phyloP scores from a whole-genome alignment of 164 flowering plant species.

The Buxus sempervirens region DNA sequence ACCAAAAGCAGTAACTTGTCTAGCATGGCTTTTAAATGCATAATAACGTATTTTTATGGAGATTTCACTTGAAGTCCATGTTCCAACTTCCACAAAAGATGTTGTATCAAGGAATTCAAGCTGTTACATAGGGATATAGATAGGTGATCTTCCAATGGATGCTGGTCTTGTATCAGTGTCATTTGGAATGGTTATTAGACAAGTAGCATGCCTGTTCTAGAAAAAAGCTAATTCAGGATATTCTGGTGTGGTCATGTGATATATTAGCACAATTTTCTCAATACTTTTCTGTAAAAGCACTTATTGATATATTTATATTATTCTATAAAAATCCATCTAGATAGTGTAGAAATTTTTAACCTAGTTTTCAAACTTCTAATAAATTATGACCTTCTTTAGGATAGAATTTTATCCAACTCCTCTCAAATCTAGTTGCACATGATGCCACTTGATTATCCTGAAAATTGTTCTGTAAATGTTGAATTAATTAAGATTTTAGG shows the following conservation, averaged over 20 bases:
- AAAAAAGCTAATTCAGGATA: background rate
- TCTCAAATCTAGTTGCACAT: background rate
- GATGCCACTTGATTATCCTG: background rate
- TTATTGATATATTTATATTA: no score
- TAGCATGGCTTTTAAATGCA: no score
- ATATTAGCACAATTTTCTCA: background rate
- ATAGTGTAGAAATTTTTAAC: background rate
- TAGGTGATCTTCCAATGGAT: background rate
- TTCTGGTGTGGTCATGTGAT: background rate
- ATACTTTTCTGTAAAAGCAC: no score
- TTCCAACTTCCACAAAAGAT: background rate
- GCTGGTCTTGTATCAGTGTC: background rate
- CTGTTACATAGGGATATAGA: background rate
- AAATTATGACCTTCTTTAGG: background rate
- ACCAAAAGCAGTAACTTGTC: no score
- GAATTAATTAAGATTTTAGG: no score
- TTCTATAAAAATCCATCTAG: background rate
- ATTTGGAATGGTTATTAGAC: background rate
- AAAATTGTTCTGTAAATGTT: background rate
- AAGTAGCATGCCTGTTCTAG: no score
- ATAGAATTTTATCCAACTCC: background rate
- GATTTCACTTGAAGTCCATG: background rate
- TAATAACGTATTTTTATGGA: background rate
- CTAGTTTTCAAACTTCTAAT: background rate
- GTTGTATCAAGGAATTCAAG: background rate